Conservation (phyloP, 805 yeast genomes). For the Myxozyma sirexii region DNA sequence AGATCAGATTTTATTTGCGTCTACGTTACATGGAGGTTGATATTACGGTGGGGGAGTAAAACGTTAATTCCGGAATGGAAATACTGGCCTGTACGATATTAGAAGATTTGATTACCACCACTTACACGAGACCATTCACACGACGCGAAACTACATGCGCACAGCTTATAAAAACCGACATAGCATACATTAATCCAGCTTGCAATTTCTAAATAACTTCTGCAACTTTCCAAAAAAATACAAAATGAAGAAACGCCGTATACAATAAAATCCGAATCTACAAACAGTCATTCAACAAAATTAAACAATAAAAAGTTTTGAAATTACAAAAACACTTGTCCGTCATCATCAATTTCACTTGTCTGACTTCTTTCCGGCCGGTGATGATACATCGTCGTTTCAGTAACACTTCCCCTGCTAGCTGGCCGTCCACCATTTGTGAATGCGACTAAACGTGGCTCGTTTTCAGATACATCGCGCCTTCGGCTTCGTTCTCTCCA, state of each 20-base stretch:
- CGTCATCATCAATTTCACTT: conserved; percentile 23
- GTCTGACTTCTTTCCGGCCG: neutral
- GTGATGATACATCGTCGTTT: neutral
- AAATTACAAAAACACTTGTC: conserved; percentile 25
- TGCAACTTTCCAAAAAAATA: neutral
- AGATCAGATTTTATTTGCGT: conserved; percentile 83
- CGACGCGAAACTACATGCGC: neutral
- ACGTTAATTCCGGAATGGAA: neutral
- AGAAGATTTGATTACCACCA: no score
- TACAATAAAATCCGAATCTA: neutral
- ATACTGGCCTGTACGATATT: no score
- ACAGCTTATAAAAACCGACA: no score
- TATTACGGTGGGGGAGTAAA: neutral
- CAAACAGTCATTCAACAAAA: neutral
- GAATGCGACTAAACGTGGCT: conserved; percentile 28
- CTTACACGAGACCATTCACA: no score
- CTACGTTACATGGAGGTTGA: conserved; percentile 93
- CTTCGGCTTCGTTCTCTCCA: conserved; percentile 20
- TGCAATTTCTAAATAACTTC: neutral
- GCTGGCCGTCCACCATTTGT: conserved; percentile 30
- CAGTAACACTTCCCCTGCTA: conserved; percentile 24
- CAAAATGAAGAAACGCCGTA: neutral
- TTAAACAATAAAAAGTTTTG: neutral
- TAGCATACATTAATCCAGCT: neutral
- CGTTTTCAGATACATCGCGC: conserved; percentile 7